Conservation (phyloP, 345 rosid species). For the Acer saccharum region DNA sequence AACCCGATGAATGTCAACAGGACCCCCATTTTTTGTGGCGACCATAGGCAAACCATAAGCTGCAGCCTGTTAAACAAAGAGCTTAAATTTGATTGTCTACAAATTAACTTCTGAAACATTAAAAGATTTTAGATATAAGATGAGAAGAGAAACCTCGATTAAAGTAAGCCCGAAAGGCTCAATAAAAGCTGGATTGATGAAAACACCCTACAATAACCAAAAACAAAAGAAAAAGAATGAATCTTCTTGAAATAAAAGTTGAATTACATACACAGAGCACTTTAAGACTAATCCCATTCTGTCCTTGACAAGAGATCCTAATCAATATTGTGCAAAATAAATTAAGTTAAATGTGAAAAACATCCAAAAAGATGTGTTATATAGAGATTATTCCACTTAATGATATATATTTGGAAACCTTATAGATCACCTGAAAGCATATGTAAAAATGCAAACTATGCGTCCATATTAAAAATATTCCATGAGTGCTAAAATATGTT, state of each 20-base stretch:
- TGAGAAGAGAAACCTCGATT: constrained; percentile 63
- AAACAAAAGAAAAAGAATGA: neutral
- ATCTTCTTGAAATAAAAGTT: neutral
- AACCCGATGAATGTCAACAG: constrained; percentile 82
- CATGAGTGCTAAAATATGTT: neutral
- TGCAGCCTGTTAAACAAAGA: constrained; percentile 62
- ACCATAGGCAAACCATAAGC: constrained; percentile 90
- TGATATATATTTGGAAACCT: neutral
- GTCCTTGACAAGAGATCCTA: neutral
- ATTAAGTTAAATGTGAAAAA: neutral
- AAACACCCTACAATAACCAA: constrained; percentile 62
- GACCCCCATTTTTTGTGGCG: constrained; percentile 91
- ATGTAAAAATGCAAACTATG: neutral
- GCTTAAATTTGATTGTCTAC: neutral
- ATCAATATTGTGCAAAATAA: neutral
- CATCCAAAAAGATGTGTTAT: neutral
- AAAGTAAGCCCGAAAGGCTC: constrained; percentile 93
- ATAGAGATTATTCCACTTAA: neutral
- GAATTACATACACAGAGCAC: neutral
- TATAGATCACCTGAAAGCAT: neutral
- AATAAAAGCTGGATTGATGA: constrained; percentile 87
- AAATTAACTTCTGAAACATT: constrained; percentile 4
- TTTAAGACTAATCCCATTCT: neutral
- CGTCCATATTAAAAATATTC: neutral
- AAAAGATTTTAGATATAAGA: constrained; percentile 4